These are phyloP conservation scores for Fraxinus quadrangulata DNA, from an alignment of 257 asterid species.

Conservation along the genomic window DNA sequence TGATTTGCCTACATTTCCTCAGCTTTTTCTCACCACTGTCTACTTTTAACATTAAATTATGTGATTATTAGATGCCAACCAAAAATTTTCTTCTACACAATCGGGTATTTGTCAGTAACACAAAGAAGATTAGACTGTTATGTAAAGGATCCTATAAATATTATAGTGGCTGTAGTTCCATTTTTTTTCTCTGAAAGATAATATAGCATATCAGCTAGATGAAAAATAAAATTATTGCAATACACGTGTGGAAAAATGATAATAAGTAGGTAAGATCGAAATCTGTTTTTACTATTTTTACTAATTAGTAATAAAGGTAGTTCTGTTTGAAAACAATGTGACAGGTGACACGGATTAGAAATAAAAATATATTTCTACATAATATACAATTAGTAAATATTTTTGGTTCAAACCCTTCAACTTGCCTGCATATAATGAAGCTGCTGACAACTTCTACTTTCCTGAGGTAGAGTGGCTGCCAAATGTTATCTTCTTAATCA, in stretches of 20 bases:
- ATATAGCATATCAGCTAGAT: background rate
- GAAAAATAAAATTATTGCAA: background rate
- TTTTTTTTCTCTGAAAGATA: background rate
- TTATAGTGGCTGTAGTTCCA: background rate
- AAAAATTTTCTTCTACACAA: background rate
- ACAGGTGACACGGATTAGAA: background rate
- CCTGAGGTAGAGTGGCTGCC: background rate
- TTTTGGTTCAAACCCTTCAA: background rate
- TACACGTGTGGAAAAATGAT: background rate
- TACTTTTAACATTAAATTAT: background rate
- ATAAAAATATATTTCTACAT: background rate
- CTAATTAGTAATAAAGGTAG: background rate
- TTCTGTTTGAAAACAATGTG: background rate
- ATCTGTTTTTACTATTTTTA: background rate
- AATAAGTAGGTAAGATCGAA: background rate
- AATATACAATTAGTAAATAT: background rate
- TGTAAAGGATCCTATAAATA: background rate
- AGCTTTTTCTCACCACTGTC: background rate
- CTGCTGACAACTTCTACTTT: background rate
- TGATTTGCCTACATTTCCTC: constrained; percentile 1
- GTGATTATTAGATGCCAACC: background rate
- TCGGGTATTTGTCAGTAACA: background rate
- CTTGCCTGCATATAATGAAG: background rate
- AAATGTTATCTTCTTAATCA: background rate
- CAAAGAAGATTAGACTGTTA: background rate